Base-by-base conservation (phyloP, 2,329 filamentous ascomycete genomes). In the Bipolaris bicolor region DNA sequence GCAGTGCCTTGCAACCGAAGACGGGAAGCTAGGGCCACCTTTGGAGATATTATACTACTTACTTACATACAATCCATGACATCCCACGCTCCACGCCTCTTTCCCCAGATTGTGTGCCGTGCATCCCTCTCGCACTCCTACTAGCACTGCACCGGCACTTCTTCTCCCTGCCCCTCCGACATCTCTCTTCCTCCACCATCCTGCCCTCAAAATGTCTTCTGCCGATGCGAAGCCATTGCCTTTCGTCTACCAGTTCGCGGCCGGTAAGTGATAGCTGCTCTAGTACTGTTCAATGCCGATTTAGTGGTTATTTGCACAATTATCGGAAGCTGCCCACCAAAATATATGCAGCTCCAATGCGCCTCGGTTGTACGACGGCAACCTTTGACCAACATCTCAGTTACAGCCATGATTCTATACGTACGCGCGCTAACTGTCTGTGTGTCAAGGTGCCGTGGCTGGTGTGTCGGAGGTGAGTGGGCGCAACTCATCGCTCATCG, bases 201-300 rank as follows among this genome's bases (percentile, higher is more conserved):
- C 62, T 49, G 45, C 62, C 60, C 52, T 20, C 66, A 73, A 60
- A 18, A 83, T 83, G 81, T 76, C 81, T 60, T 69, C 78, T 63
- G 70, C 79, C 65, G 79, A 88, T 66, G 65, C 62, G 48, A 90
- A 92, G 81, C 91, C 93, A 57, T 87, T 97, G 68, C 92, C 92
- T 58, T 97, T 97, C 80, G 79, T 87, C 69, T 97, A 97, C 87
- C 93, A 97, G 82, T 97, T 98, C 83, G 90, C 88, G 77, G 93
- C 94, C 75, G 93, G 93, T 88, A 76, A 75, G 86, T 82, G 44
- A 51, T 64, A 63, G 67, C 67, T 57, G 60, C 61, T 62, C 63
- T 60, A 62, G 65, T 61, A 50, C 64, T 66, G 67, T 61, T 67
- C 64, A 53, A 47, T 59, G 60, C 61, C 62, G 57, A 58, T 60